These are phyloP conservation scores for Aspergillus calidoustus DNA, from an alignment of 2,329 filamentous ascomycete genomes.

Conservation along the genomic window DNA sequence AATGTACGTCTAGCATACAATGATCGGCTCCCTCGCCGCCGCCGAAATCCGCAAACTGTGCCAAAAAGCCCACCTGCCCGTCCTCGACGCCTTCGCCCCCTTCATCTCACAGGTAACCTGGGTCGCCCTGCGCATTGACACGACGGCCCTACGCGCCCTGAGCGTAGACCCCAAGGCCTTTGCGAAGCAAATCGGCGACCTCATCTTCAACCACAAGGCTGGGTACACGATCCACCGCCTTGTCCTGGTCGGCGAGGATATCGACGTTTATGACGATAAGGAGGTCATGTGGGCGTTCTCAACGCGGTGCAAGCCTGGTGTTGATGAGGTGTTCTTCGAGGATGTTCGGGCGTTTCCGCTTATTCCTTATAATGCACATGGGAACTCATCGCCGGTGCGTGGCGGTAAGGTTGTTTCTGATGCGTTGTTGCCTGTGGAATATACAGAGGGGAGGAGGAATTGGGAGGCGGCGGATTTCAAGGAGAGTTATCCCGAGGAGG, in stretches of 20 bases:
- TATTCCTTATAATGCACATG: conserved; percentile 55
- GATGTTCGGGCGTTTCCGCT: conserved; percentile 51
- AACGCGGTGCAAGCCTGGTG: conserved; percentile 52
- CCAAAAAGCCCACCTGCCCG: conserved; percentile 45
- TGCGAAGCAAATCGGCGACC: conserved; percentile 46
- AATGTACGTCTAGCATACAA: conserved; percentile 33
- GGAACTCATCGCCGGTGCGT: conserved; percentile 32
- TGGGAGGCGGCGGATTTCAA: conserved; percentile 41
- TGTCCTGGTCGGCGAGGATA: conserved; percentile 55
- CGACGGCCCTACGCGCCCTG: conserved; percentile 59
- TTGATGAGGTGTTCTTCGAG: conserved; percentile 53
- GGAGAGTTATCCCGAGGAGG: conserved; percentile 43
- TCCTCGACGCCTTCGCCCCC: conserved; percentile 51
- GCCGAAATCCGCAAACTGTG: conserved; percentile 48
- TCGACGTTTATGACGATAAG: conserved; percentile 52
- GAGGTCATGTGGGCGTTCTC: conserved; percentile 57
- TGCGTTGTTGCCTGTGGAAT: conserved; percentile 50
- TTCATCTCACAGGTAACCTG: conserved; percentile 56
- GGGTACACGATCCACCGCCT: conserved; percentile 51
- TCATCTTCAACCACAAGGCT: conserved; percentile 49
- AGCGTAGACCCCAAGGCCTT: conserved; percentile 53
- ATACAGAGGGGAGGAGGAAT: conserved; percentile 39
- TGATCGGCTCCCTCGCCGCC: conserved; percentile 50
- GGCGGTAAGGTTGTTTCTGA: conserved; percentile 56
- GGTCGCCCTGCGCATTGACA: conserved; percentile 61